Conservation (phyloP, 371 early-diverging fungal genomes). For the Dipsacomyces acuminosporus region DNA sequence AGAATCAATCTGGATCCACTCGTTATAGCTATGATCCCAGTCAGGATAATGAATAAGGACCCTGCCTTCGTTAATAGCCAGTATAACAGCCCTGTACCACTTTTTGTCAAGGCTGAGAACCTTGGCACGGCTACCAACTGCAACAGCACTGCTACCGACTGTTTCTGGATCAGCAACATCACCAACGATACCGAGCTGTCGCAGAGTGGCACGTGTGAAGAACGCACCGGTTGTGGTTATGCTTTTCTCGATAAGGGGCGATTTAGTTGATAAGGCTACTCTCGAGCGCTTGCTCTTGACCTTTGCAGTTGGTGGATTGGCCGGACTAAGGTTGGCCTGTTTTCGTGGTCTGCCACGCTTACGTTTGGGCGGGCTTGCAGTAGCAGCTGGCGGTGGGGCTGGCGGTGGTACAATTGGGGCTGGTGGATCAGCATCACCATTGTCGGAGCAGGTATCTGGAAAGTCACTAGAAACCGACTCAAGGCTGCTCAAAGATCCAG, state of each 20-base stretch:
- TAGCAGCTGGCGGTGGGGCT: not conserved
- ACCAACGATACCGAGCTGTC: conserved; percentile 18
- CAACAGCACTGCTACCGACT: not conserved
- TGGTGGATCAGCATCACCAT: too few relatives aligned
- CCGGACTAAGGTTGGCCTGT: not conserved
- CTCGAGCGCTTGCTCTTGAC: not conserved
- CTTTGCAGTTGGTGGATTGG: not conserved
- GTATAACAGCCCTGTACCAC: conserved; percentile 33
- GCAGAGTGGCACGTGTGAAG: conserved; percentile 40
- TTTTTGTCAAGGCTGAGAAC: conserved; percentile 29
- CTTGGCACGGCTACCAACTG: conserved; percentile 24
- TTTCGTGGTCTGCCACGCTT: not conserved
- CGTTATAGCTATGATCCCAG: conserved; percentile 41
- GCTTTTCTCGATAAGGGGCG: not conserved
- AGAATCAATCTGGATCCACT: conserved; percentile 43
- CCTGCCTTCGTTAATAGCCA: conserved; percentile 22
- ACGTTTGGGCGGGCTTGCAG: conserved; percentile 5
- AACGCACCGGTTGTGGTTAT: conserved; percentile 46
- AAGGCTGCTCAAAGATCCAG: conserved; percentile 19
- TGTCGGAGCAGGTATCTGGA: conserved; percentile 5
- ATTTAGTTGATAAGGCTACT: not conserved
- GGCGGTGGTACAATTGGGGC: not conserved
- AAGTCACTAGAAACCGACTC: conserved; percentile 2
- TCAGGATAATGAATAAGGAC: conserved; percentile 35
- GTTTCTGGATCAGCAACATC: conserved; percentile 12